Base-by-base conservation (phyloP, 441 rosid species). In the Erodium trifolium region DNA sequence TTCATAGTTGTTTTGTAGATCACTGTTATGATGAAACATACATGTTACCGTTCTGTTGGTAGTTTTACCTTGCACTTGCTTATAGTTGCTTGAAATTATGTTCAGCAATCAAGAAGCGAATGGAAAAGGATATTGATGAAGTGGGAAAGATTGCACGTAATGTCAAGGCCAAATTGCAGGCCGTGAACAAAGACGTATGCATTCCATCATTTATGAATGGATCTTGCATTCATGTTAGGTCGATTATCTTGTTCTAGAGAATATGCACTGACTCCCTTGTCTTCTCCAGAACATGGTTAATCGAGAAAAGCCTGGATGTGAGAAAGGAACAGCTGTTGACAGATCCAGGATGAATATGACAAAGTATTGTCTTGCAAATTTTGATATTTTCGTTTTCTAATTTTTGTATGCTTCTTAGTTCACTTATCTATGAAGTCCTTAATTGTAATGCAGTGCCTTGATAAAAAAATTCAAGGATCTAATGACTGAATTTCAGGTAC, bases 111-210 rank as follows among this genome's bases (percentile, higher is more conserved):
- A 89, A 87, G 84, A 88, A 85, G 84, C 87, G 90, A 18, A 93
- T 93, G 97, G 93, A 91, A 79, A 86, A 82, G 72, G 97, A 93
- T 68, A 82, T 93, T 18, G 95, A 91, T 69, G 96, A 93, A 83
- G 98, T 91, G 67, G 91, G 95, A 75, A 93, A 89, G 78, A 77
- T 77, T 75, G 97, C 97, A 3, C 89, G 96, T 68, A 80, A 71
- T 72, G 88, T 79, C 70, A 91, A 91, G 79, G 85, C 87, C 71
- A 89, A 82, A 82, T 75, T 93, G 9, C 87, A 91, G 80, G 90
- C 87, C 70, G 72, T 87, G 74, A 91, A 88, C 81, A 84, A 78
- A 88, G 97, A 93, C 68, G 98, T 88, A 81, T 65, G 7, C 16
- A 59, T 63, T 66, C 14, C 4, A 27, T 71, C 62, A 18, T 66